These are phyloP conservation scores for Penicillium sp. DNA, from an alignment of 2,329 filamentous ascomycete species.

Conservation along the genomic window DNA sequence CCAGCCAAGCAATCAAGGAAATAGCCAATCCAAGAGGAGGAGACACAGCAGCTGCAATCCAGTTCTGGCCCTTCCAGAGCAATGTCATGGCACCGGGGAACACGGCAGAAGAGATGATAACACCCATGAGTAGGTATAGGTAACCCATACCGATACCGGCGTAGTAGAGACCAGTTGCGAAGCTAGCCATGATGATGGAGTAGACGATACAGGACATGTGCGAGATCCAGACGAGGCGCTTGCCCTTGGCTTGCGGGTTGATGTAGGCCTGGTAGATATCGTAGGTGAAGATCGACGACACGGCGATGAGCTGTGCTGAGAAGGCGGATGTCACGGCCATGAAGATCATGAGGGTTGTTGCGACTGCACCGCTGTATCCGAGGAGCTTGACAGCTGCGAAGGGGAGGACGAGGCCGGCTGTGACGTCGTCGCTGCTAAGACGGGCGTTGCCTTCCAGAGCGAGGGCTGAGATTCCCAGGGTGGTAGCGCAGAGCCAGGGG, in stretches of 20 bases:
- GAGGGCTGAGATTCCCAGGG: conserved; percentile 79
- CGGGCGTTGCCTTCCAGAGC: conserved; percentile 76
- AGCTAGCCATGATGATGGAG: conserved; percentile 73
- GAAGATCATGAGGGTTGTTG: conserved; percentile 78
- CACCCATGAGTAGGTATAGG: conserved; percentile 86
- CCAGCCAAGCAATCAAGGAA: conserved; percentile 74
- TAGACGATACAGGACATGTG: conserved; percentile 74
- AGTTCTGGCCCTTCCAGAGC: conserved; percentile 78
- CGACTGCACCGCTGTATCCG: conserved; percentile 76
- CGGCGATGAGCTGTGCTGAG: conserved; percentile 81
- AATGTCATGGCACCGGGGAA: conserved; percentile 79
- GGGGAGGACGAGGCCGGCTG: conserved; percentile 79
- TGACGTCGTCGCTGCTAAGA: conserved; percentile 73
- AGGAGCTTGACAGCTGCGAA: conserved; percentile 82
- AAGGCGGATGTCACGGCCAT: conserved; percentile 87
- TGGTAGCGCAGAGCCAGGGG: conserved; percentile 85
- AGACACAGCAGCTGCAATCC: conserved; percentile 68
- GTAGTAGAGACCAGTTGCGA: conserved; percentile 73
- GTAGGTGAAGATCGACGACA: conserved; percentile 85
- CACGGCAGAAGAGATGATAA: conserved; percentile 83
- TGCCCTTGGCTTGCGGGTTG: conserved; percentile 73
- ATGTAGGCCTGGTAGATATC: conserved; percentile 87
- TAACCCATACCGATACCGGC: conserved; percentile 84
- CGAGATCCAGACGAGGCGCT: conserved; percentile 75
- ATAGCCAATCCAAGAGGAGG: conserved; percentile 69